These are phyloP conservation scores for Kuraishia piskuri DNA, from an alignment of 805 yeast species.

Conservation along the genomic window DNA sequence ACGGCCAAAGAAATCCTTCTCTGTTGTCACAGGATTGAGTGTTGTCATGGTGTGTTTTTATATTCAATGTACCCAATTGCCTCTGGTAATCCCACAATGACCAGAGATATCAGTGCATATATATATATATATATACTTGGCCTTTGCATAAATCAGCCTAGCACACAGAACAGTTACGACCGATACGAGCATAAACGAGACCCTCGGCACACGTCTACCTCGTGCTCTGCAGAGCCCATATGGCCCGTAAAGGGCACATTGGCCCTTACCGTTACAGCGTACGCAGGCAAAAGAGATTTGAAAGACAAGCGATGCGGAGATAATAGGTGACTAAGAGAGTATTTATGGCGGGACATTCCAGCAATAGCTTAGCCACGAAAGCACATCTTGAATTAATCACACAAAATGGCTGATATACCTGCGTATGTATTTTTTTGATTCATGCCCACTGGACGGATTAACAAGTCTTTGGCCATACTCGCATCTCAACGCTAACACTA, in stretches of 20 bases:
- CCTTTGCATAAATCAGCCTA: neutral
- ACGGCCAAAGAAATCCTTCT: constrained; percentile 71
- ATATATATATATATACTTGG: neutral
- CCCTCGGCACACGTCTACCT: neutral
- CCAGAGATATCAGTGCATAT: neutral
- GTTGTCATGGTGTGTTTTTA: constrained; percentile 4
- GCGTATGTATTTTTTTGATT: constrained; percentile 17
- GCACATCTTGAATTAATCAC: no score
- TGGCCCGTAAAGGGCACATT: neutral
- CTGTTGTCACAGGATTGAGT: constrained; percentile 65
- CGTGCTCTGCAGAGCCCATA: neutral
- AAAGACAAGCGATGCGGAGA: no score
- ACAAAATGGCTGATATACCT: constrained; percentile 26
- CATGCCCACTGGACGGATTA: no score
- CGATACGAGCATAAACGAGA: neutral
- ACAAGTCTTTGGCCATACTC: neutral
- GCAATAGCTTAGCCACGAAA: no score
- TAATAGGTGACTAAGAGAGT: no score
- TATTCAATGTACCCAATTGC: neutral
- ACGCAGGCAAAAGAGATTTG: neutral
- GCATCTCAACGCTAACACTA: constrained; percentile 1
- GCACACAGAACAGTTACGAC: neutral
- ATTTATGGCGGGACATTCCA: no score
- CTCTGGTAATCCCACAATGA: neutral
- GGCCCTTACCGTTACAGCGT: neutral